Evolutionary conservation across 2,329 filamentous ascomycete genomes (phyloP), one percentile per base, ranked within the genome.

Genomic region (Phaeoacremonium minimum): DNA sequence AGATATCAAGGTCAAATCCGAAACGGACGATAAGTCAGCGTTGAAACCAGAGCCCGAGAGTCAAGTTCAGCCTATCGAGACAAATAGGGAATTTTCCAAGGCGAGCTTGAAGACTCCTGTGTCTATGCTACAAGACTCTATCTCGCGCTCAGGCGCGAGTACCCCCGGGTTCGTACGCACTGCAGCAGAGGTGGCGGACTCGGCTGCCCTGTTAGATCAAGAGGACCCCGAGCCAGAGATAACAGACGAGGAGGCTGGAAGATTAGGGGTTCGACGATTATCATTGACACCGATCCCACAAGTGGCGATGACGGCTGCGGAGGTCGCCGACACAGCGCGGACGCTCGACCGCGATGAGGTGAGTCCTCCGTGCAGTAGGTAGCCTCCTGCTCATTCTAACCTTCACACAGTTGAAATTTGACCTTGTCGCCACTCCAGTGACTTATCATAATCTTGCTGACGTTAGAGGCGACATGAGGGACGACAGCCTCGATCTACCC

Each of bases 281-380:
- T 62, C 61, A 4, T 46, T 43, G 4, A 64, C 64, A 4, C 63
- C 64, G 4, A 63, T 66, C 32, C 51, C 58, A 17, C 52, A 71
- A 39, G 62, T 65, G 30, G 60, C 66, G 9, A 50, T 51, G 5
- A 66, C 61, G 6, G 66, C 67, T 6, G 64, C 63, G 4, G 69
- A 73, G 44, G 64, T 68, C 19, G 61, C 64, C 15, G 59, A 68
- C 36, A 57, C 55, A 17, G 65, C 68, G 14, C 51, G 61, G 39
- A 51, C 47, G 5, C 45, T 68, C 9, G 64, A 69, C 38, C 11
- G 9, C 8, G 22, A 33, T 12, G 13, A 38, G 36, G 30, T 28
- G 11, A 13, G 28, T 36, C 8, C 42, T 50, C 15, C 38, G n/a
- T n/a, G n/a, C n/a, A n/a, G n/a, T n/a, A n/a, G n/a, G n/a, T n/a